Percentiles rank a stretch among this genome's conserved stretches.
phyloP scores from a whole-genome alignment of 768 basidiomycete species.

The Tephrocybe sp. region DNA sequence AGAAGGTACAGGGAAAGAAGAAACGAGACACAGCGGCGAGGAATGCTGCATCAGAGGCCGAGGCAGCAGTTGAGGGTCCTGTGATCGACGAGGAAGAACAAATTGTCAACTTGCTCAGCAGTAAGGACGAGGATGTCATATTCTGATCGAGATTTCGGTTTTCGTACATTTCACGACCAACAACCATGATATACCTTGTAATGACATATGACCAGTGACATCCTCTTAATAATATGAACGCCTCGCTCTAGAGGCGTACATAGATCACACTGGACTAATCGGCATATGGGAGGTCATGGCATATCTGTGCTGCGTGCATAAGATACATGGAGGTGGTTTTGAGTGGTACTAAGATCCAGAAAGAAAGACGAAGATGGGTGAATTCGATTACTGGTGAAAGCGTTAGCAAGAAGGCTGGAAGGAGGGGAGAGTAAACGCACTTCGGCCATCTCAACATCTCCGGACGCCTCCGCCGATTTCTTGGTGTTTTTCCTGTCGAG shows the following conservation, averaged over 20 bases:
- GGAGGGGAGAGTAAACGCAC: conserved; percentile 43
- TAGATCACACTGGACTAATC: neutral
- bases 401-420: conserved; percentile 8
- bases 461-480: conserved; percentile 46
- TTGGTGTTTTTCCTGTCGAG: conserved; percentile 84
- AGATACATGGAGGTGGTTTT: conserved; percentile 67
- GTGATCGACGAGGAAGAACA: conserved; percentile 38
- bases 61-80: conserved; percentile 26
- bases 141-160: conserved; percentile 51
- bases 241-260: too few species aligned
- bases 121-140: conserved; percentile 92
- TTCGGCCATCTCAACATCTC: conserved; percentile 78
- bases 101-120: conserved; percentile 65
- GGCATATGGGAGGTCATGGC: conserved; percentile 10
- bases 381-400: conserved; percentile 28
- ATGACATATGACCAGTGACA: too few species aligned
- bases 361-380: conserved; percentile 22
- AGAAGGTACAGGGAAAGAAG: conserved; percentile 98
- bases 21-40: conserved; percentile 71
- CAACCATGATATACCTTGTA: neutral
- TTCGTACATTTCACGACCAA: neutral
- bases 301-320: conserved; percentile 58
- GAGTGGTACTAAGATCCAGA: conserved; percentile 29
- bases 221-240: too few species aligned
- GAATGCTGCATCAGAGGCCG: conserved; percentile 28